Evolutionary conservation across 768 basidiomycete genomes (phyloP).

Genomic region (Mrakia gelida): DNA sequence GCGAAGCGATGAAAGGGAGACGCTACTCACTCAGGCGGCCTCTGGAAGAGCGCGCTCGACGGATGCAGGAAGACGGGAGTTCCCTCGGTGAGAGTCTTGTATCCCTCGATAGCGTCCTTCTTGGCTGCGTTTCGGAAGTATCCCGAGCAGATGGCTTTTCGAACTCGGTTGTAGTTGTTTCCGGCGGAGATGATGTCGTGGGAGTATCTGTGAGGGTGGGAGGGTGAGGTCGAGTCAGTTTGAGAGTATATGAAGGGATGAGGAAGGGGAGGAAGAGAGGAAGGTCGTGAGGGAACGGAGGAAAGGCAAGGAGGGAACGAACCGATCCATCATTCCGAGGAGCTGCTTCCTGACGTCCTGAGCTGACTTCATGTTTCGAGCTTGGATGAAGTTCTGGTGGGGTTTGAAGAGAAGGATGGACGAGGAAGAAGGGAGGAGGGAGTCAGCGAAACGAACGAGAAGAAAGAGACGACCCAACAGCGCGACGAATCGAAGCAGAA

Average conservation of each 20-base stretch:
- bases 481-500: not conserved
- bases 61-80: slow-evolving; percentile 99
- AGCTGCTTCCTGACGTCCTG: slow-evolving; percentile 98
- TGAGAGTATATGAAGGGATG: not conserved
- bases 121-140: slow-evolving; percentile 98
- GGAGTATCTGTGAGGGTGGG: slow-evolving; percentile 63
- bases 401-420: not conserved
- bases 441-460: not conserved
- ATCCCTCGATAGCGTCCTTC: slow-evolving; percentile 74
- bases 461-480: not conserved
- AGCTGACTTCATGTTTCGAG: slow-evolving; percentile 90
- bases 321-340: slow-evolving; percentile 98
- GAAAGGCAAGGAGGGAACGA: slow-evolving; percentile 42
- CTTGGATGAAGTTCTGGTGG: slow-evolving; percentile 82
- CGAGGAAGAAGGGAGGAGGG: not conserved
- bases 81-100: slow-evolving; percentile 87
- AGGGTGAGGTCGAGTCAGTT: not conserved
- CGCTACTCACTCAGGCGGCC: slow-evolving; percentile 73
- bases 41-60: slow-evolving; percentile 86
- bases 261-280: slow-evolving; percentile 27
- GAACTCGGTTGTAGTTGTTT: slow-evolving; percentile 83
- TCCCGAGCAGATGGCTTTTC: slow-evolving; percentile 92
- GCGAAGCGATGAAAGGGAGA: slow-evolving; percentile 29
- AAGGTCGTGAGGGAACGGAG: not conserved
- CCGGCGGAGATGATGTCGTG: slow-evolving; percentile 94